phyloP scores from a whole-genome alignment of 1,139 yeast species.

The Blastobotrys illinoisensis region DNA sequence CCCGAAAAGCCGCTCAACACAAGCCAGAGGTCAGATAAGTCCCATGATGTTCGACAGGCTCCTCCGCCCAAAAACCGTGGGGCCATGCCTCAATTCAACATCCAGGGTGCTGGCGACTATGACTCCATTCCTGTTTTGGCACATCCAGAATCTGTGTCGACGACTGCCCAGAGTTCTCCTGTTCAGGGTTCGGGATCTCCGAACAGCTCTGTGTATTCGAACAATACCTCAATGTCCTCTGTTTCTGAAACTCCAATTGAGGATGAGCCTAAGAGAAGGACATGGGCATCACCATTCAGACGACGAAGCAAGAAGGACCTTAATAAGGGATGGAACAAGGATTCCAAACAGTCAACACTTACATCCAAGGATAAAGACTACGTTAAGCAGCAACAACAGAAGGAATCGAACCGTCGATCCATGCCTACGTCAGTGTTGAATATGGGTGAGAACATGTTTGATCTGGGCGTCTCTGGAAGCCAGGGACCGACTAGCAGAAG shows the following conservation, averaged over 20 bases:
- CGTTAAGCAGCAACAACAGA: constrained; percentile 9
- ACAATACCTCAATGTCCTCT: constrained; percentile 28
- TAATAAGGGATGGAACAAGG: constrained; percentile 24
- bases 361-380: constrained; percentile 19
- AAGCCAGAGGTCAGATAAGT: neutral
- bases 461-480: constrained; percentile 24
- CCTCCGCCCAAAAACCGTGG: neutral
- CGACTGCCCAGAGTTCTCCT: constrained; percentile 28
- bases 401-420: constrained; percentile 5
- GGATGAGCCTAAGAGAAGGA: constrained; percentile 25
- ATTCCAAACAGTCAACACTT: constrained; percentile 16
- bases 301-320: constrained; percentile 28
- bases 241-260: constrained; percentile 20
- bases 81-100: constrained; percentile 9
- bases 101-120: constrained; percentile 7
- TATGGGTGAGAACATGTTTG: constrained; percentile 33
- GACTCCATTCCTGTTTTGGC: constrained; percentile 17
- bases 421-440: constrained; percentile 21
- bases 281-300: constrained; percentile 40
- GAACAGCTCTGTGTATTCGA: constrained; percentile 29
- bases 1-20: neutral
- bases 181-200: constrained; percentile 26
- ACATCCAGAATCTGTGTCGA: constrained; percentile 16
- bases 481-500: constrained; percentile 10
- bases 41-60: neutral